Evolutionary conservation across 1,284 basidiomycete genomes (phyloP), one percentile per base, ranked within the genome.

Genomic region (Cryptococcus floricola): DNA sequence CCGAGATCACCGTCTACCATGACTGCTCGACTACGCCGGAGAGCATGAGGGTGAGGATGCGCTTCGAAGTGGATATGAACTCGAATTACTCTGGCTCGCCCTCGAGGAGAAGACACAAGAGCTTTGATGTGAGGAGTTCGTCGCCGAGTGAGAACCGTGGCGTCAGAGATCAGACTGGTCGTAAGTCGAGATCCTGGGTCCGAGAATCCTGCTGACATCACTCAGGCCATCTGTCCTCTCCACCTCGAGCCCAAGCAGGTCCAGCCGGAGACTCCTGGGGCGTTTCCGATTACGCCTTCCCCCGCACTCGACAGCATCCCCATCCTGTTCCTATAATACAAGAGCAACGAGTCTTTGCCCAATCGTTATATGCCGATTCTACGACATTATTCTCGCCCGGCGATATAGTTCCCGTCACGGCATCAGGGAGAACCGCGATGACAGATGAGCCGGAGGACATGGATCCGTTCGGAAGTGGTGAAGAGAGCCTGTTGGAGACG

Each of bases 401-500:
- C 25, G 63, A 63, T 27, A 59, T 58, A 23, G 39, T 58, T n/a
- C 57, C 56, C 16, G 28, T 53, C 19, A 45, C 34, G n/a, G 53
- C 50, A 3, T 50, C 48, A 18, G 48, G 48, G 8, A 50, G 37
- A 13, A 50, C 48, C 18, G 38, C 38, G n/a, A n/a, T 23, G 2
- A n/a, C 37, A 1, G 49, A 61, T 39, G 39, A 52, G 5, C 50
- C 56, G 19, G 64, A 66, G 37, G 62, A 53, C 6, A 52, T 68
- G 4, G 59, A 65, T 25, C 37, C 65, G 42, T 47, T 67, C 38
- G 59, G 59, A 3, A 27, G 31, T 2, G 31, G 53, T 4, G 56
- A 63, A n/a, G 58, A 57, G 19, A 13, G 64, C 4, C 66, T 66
- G 1, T 13, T 34, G 19, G 66, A 66, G 18, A 69, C 68, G 4